These are phyloP conservation scores for Hevea brasiliensis DNA, from an alignment of 345 rosid genomes.

Conservation along the genomic window DNA sequence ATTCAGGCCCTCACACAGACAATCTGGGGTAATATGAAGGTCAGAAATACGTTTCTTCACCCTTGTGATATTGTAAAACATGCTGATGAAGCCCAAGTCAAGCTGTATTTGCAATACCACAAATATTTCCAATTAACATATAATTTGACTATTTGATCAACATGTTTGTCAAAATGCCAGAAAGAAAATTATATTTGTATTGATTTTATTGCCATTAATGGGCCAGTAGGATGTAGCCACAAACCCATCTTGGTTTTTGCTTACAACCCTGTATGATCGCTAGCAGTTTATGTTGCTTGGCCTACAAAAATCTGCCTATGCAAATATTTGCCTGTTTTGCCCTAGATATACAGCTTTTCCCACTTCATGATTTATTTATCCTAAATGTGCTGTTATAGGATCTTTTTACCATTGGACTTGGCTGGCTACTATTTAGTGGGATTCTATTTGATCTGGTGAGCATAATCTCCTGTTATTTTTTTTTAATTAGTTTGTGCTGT, in stretches of 20 bases:
- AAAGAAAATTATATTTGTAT: neutral
- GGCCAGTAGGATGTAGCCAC: neutral
- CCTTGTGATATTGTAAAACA: neutral
- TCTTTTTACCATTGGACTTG: conserved; percentile 26
- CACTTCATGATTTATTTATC: neutral
- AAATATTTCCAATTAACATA: too few species aligned
- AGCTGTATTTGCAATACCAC: too few species aligned
- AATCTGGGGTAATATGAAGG: conserved; percentile 35
- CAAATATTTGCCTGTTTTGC: neutral
- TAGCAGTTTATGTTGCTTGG: neutral
- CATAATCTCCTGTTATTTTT: neutral
- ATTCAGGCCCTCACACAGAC: conserved; percentile 31
- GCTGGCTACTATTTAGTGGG: conserved; percentile 31
- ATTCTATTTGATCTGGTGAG: conserved; percentile 33
- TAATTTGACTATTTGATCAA: neutral
- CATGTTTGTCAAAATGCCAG: neutral
- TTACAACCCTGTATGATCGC: neutral
- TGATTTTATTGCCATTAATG: neutral
- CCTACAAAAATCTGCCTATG: neutral
- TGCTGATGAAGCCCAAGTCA: neutral
- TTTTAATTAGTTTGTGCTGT: neutral
- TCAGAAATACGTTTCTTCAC: neutral
- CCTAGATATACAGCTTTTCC: neutral
- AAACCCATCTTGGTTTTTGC: neutral
- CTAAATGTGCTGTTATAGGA: conserved; percentile 8